Evolutionary conservation across 805 yeast genomes (phyloP), one percentile per base, ranked within the genome.

Genomic region (Wickerhamomyces mucosus): DNA sequence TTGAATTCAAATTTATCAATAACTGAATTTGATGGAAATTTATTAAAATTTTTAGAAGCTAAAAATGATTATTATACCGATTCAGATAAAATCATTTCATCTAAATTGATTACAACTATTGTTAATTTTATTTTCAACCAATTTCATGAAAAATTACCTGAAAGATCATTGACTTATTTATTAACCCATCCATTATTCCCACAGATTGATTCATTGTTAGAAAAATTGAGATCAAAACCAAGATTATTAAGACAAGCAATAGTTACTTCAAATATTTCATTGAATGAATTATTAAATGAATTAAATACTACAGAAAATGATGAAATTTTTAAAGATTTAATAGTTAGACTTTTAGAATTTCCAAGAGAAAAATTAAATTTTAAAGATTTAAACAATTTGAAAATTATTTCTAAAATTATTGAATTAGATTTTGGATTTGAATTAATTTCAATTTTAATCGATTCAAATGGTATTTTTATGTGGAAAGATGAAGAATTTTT

Each of bases 141-240:
- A 6, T 20, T 12, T 13, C 34, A 36, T 8, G 29, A 35, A 10
- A 41, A 43, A 15, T 25, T 45, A 9, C 47, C 49, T 15, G 75
- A 77, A 45, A 57, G 57, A 29, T 63, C 85, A 3, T 55, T 84
- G 29, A 69, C 79, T 1, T 88, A 83, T 48, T 63, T 88, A 21
- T 63, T 89, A 39, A 81, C 95, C 3, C 95, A 89, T 58, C 96
- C 96, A 13, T 58, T 84, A 14, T 86, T 79, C 56, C 96, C 96
- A 8, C 69, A 65, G 37, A 63, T 83, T 8, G 55, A 58, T 5
- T 75, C 75, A 2, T 52, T 88, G 27, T 56, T 89, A 27, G 48
- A 61, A 12, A 60, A 57, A 24, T 59, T 84, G 18, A 64, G 66
- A 28, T 56, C 67, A 9, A 63, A 69, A 37, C 77, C 84, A 22